Evolutionary conservation across 2,329 filamentous ascomycete genomes (phyloP).

Genomic region (Thelonectria discophora): DNA sequence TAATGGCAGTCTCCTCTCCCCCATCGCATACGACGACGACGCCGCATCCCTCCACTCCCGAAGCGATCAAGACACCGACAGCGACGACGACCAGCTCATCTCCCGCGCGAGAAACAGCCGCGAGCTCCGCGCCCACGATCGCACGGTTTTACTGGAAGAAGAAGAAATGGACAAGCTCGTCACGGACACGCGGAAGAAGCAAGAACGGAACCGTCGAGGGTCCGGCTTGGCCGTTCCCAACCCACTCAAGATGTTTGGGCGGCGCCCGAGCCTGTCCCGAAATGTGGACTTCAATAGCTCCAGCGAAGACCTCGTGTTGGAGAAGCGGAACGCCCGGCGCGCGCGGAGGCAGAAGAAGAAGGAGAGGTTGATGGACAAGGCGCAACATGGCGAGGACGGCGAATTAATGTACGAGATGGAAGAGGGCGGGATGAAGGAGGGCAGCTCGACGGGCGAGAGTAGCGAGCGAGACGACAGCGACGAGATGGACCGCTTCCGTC

Average conservation of each 20-base stretch:
- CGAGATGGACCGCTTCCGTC: slow-evolving; percentile 62
- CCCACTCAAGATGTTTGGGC: slow-evolving; percentile 56
- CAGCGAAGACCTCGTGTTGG: slow-evolving; percentile 57
- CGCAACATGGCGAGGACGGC: slow-evolving; percentile 72
- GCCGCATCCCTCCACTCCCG: slow-evolving; percentile 71
- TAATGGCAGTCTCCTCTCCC: slow-evolving; percentile 65
- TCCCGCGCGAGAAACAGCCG: slow-evolving; percentile 72
- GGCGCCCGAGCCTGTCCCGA: slow-evolving; percentile 48
- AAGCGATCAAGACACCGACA: slow-evolving; percentile 78
- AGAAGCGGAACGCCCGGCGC: slow-evolving; percentile 61
- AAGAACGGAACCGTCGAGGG: slow-evolving; percentile 60
- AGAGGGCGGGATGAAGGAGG: slow-evolving; percentile 75
- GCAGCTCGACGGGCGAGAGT: slow-evolving; percentile 69
- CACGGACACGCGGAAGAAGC: slow-evolving; percentile 58
- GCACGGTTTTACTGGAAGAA: slow-evolving; percentile 77
- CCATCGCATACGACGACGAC: slow-evolving; percentile 73
- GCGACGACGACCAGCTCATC: slow-evolving; percentile 77
- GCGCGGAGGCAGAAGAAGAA: slow-evolving; percentile 62
- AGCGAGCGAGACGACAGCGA: slow-evolving; percentile 69
- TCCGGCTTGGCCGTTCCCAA: slow-evolving; percentile 61
- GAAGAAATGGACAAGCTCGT: slow-evolving; percentile 74
- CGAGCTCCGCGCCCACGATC: slow-evolving; percentile 75
- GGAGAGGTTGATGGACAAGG: slow-evolving; percentile 61
- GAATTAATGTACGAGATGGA: slow-evolving; percentile 92
- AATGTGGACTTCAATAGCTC: slow-evolving; percentile 53